Evolutionary conservation across 2,329 filamentous ascomycete genomes (phyloP).

Genomic region (Trichoderma aggressivum): DNA sequence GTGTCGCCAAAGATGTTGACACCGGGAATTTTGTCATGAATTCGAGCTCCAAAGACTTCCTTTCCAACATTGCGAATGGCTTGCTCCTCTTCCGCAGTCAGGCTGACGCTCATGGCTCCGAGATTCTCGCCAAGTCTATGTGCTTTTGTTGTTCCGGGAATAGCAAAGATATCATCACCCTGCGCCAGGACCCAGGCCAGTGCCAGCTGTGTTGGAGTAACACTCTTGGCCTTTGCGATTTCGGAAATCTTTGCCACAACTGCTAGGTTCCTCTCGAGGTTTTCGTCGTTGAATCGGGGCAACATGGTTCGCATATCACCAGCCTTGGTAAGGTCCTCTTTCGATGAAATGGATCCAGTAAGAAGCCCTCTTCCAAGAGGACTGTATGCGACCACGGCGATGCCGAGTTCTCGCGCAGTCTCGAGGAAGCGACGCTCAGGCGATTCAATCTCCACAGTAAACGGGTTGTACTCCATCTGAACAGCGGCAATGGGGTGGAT

Average conservation of each 20-base stretch:
- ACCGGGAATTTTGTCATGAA: neutral
- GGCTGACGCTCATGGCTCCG: neutral
- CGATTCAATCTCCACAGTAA: constrained; percentile 57
- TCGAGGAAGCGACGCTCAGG: constrained; percentile 45
- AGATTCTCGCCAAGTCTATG: neutral
- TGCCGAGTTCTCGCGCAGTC: constrained; percentile 55
- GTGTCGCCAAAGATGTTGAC: constrained; percentile 1
- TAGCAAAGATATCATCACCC: constrained; percentile 59
- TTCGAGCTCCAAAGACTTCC: neutral
- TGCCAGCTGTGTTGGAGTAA: constrained; percentile 55
- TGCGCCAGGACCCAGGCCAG: constrained; percentile 63
- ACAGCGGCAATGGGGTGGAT: constrained; percentile 48
- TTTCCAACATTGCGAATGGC: constrained; percentile 1
- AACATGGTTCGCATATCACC: constrained; percentile 39
- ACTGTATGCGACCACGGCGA: constrained; percentile 56
- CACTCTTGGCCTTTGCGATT: constrained; percentile 51
- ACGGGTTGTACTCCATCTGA: constrained; percentile 54
- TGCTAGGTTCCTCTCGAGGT: constrained; percentile 46
- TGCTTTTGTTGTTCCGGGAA: constrained; percentile 48
- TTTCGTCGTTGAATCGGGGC: constrained; percentile 22
- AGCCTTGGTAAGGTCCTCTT: constrained; percentile 39
- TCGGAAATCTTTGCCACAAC: constrained; percentile 47
- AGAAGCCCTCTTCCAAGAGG: constrained; percentile 59
- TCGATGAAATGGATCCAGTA: constrained; percentile 45
- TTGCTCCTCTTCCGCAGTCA: neutral